Conservation (phyloP, 441 rosid genomes). For the Viola pubescens region DNA sequence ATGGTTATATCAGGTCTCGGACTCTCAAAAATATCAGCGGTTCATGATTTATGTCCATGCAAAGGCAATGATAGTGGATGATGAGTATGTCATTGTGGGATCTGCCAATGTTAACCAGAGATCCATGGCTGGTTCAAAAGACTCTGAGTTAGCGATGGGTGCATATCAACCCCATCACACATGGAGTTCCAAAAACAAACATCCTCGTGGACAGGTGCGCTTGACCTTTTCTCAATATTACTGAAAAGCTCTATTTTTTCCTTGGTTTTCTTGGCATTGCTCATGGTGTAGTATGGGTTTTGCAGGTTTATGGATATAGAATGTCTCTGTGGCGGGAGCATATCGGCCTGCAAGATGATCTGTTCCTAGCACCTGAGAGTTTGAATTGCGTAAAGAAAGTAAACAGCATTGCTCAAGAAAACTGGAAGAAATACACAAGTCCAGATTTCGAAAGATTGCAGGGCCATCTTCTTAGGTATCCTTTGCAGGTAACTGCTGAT, state of each 20-base stretch:
- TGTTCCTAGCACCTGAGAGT: constrained; percentile 36
- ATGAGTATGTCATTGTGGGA: constrained; percentile 67
- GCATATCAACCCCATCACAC: constrained; percentile 68
- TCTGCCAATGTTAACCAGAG: constrained; percentile 86
- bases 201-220: constrained; percentile 61
- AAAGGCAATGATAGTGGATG: constrained; percentile 77
- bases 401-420: constrained; percentile 36
- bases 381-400: constrained; percentile 46
- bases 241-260: background rate
- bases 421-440: constrained; percentile 45
- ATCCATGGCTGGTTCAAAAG: constrained; percentile 77
- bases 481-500: constrained; percentile 35
- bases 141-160: constrained; percentile 76
- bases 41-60: constrained; percentile 86
- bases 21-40: constrained; percentile 16
- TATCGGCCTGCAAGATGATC: constrained; percentile 35
- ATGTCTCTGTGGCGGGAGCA: constrained; percentile 76
- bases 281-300: background rate
- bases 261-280: too few species aligned
- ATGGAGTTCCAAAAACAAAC: constrained; percentile 41
- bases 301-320: constrained; percentile 66
- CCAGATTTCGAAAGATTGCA: constrained; percentile 26
- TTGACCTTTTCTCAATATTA: background rate
- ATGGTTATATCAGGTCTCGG: background rate
- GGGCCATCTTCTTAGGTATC: constrained; percentile 73